Evolutionary conservation across 2,329 filamentous ascomycete species (phyloP).

Genomic region (Paraconiothyrium sp.): DNA sequence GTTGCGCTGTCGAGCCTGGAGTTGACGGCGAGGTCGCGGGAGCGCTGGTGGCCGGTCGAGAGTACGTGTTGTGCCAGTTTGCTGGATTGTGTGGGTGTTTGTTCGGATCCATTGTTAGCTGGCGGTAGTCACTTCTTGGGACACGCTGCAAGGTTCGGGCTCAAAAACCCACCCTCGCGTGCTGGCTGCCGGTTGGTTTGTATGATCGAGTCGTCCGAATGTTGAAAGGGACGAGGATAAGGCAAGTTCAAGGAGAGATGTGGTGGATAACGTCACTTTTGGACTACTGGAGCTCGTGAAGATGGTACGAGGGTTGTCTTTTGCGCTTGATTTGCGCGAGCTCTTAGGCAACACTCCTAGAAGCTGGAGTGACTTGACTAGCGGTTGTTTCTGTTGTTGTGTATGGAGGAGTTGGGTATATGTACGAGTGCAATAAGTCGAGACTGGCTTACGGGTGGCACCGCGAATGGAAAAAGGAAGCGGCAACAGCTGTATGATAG

Average conservation of each 20-base stretch:
- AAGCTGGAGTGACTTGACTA: neutral
- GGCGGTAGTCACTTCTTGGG: neutral
- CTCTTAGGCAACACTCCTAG: no score
- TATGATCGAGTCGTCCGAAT: no score
- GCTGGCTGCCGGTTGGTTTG: no score
- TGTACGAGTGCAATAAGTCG: neutral
- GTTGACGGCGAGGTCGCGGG: neutral
- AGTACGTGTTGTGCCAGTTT: slow-evolving; percentile 2
- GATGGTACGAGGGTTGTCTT: no score
- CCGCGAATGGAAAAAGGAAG: neutral
- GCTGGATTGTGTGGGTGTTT: slow-evolving; percentile 3
- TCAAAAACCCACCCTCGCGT: no score
- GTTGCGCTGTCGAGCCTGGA: neutral
- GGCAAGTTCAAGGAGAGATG: neutral
- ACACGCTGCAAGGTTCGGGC: no score
- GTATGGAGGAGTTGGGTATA: neutral
- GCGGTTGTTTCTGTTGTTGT: no score
- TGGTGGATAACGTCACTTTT: no score
- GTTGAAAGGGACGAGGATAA: neutral
- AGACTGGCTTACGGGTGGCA: neutral
- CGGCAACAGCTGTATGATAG: neutral
- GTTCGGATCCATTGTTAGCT: slow-evolving; percentile 1
- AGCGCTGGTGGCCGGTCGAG: neutral
- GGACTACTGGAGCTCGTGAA: no score
- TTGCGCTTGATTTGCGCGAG: no score